Evolutionary conservation across 2,329 filamentous ascomycete species (phyloP), one percentile per base, ranked within the genome.

Genomic region (Coniella vitis): DNA sequence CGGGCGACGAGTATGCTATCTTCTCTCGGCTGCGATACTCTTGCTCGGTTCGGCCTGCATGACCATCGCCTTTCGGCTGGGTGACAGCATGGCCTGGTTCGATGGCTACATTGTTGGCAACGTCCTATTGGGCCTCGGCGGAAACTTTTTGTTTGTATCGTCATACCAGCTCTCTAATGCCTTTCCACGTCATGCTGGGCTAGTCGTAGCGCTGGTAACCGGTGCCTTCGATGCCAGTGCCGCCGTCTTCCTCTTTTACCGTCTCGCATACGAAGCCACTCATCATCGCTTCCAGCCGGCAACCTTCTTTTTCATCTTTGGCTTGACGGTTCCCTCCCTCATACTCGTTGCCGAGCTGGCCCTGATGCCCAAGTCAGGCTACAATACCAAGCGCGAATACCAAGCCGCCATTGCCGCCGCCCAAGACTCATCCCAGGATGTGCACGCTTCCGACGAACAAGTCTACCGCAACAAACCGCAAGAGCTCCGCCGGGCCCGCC

Each of bases 81-180:
- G 51, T 37, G 48, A 51, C 13, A 31, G 19, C 2, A 32, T 45
- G 4, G 37, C 3, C 31, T 22, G 58, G 45, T 77, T 83, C 56
- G 84, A 87, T 64, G 79, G 73, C 14, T 79, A 78, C 58, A 71
- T 79, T 39, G 61, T 72, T 1, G 79, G 75, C 22, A 83, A 83
- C 60, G 65, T 83, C 43, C 71, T 83, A 47, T 65, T 84, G 4
- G 75, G 78, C 1, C 65, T 84, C 14, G 81, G 80, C 31, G 81
- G 81, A 12, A 77, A 79, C 2, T 82, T 81, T 57, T 65, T 84
- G 43, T 84, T 83, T 63, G 76, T 84, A 42, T 75, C 81, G 3
- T 80, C 77, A 12, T 84, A 83, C 60, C 78, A 83, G 57, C 71
- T 84, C 45, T 79, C 79, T 17, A 83, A 84, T 61, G 76, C 80